Conservation (phyloP, 2,329 filamentous ascomycete genomes). For the Chaetoscypha palmicola region DNA sequence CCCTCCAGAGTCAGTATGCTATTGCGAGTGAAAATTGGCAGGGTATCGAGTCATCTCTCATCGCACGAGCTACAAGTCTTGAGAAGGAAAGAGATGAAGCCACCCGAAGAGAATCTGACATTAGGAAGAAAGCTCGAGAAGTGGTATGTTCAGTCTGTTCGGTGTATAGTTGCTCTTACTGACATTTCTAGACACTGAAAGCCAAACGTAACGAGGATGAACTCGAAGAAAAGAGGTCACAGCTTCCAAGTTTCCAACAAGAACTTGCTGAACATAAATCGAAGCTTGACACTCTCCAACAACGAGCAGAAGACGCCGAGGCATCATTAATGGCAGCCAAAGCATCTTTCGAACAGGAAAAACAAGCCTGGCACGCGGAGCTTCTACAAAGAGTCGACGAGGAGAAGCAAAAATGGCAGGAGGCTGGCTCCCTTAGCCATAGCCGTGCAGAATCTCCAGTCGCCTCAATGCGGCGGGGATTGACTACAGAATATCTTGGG, state of each 20-base stretch:
- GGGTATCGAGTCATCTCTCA: conserved; percentile 80
- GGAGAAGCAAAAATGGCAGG: conserved; percentile 53
- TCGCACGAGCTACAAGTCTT: conserved; percentile 66
- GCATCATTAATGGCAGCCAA: conserved; percentile 53
- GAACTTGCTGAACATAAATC: conserved; percentile 55
- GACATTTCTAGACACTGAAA: conserved; percentile 51
- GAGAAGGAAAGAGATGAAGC: conserved; percentile 92
- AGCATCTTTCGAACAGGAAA: conserved; percentile 51
- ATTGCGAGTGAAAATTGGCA: conserved; percentile 97
- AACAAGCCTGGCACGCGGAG: conserved; percentile 50
- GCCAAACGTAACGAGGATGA: conserved; percentile 65
- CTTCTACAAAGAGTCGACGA: conserved; percentile 55
- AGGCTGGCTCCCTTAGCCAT: conserved; percentile 31
- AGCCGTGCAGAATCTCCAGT: conserved; percentile 28
- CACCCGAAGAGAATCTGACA: conserved; percentile 72
- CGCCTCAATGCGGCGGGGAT: conserved; percentile 26
- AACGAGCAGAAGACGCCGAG: conserved; percentile 59
- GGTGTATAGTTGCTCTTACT: conserved; percentile 18
- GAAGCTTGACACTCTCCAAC: conserved; percentile 55
- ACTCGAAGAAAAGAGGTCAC: conserved; percentile 60
- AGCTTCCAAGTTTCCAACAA: conserved; percentile 56
- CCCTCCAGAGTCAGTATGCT: conserved; percentile 88
- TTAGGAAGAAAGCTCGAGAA: conserved; percentile 84
- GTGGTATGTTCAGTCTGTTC: conserved; percentile 47
- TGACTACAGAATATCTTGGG: conserved; percentile 31